Conservation (phyloP, 768 basidiomycete genomes). For the Mycena polygramma region DNA sequence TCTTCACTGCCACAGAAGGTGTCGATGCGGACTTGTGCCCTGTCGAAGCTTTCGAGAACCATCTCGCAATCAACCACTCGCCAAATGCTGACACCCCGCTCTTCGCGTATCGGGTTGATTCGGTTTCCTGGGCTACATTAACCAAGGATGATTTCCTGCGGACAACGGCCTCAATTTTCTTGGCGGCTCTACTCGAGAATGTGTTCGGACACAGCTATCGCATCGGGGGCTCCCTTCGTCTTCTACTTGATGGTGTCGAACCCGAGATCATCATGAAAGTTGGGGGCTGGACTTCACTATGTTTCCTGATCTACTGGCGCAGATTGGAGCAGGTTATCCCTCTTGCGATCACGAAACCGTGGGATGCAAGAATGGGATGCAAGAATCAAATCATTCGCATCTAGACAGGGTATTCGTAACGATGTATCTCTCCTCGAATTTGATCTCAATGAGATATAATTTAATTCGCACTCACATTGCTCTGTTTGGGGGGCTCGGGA, state of each 20-base stretch:
- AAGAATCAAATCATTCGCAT: constrained; percentile 2
- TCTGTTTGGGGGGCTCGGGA: constrained; percentile 9
- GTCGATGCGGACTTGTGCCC: constrained; percentile 29
- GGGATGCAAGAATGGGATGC: constrained; percentile 22
- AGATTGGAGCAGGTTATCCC: constrained; percentile 19
- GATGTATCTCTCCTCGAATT: constrained; percentile 3
- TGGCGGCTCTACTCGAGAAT: background rate
- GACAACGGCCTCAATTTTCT: background rate
- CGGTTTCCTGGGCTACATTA: background rate
- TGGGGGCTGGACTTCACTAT: constrained; percentile 21
- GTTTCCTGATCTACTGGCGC: constrained; percentile 22
- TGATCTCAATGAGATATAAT: background rate
- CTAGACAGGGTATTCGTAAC: background rate
- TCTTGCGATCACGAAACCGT: constrained; percentile 1
- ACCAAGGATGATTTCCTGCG: constrained; percentile 10
- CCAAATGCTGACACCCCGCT: constrained; percentile 9
- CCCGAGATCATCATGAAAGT: constrained; percentile 23
- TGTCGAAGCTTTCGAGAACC: constrained; percentile 36
- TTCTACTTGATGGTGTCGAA: constrained; percentile 3
- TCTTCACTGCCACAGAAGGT: constrained; percentile 33
- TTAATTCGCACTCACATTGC: constrained; percentile 4
- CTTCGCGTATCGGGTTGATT: constrained; percentile 1
- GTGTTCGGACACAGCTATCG: constrained; percentile 30
- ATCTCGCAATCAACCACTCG: constrained; percentile 21
- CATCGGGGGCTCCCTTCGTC: constrained; percentile 15